Base-by-base conservation (phyloP, 306 rosid species). In the Dicorynia guianensis region DNA sequence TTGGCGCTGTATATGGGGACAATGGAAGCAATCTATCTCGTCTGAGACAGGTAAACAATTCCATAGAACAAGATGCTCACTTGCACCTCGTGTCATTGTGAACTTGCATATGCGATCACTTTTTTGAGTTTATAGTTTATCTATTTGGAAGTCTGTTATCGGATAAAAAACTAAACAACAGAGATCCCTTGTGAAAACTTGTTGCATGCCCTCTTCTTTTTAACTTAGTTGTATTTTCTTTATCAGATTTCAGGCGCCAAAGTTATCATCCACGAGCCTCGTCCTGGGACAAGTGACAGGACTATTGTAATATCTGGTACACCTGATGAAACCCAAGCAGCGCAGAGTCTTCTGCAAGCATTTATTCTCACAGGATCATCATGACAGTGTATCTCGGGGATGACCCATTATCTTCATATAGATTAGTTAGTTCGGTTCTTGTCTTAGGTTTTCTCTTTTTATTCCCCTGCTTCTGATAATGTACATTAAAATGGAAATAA, bases 321-420 rank as follows among this genome's bases (percentile, higher is more conserved):
- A 55, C 98, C 97, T 0, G 98, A 95, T 10, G 96, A 95, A 89
- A 89, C 92, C 62, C 98, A 81, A 79, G 97, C 93, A 20, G 98
- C 98, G 4, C 96, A 95, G 84, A 90, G 97, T 87, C 96, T 95
- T 71, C 93, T 95, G 43, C 98, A 95, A 57, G 98, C 98, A 4
- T 95, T 90, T 78, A 90, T 95, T 79, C 92, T 90, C 71, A 80
- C 85, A 9, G 97, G 97, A 76, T 81, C 97, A 25, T 84, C 95
- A 74, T 82, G 89, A 90, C 69, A 56, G 19, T 6, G 36, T 34
- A 12, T 42, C 59, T 46, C 42, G 35, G 25, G 2, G 30, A 62
- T 48, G 47, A 13, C 18, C 33, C 58, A 19, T 76, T 25, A 11
- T 71, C 36, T 55, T 66, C 40, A 64, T 25, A n/a, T 36, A 20